Conservation (phyloP, 495 filamentous ascomycete species). For the Hypoxylon perforatum region DNA sequence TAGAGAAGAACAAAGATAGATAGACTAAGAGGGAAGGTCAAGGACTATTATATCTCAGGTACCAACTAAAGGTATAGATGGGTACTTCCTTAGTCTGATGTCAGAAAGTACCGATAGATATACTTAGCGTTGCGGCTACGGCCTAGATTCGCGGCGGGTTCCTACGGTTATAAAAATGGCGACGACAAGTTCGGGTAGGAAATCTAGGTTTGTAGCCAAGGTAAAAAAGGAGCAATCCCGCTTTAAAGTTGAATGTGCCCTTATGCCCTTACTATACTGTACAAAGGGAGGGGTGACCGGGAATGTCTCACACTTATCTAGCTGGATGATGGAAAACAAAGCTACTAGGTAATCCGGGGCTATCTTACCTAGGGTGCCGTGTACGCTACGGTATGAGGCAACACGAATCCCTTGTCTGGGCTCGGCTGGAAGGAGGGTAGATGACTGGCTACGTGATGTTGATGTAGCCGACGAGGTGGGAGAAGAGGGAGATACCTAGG, state of each 20-base stretch:
- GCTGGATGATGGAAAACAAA: conserved; percentile 4
- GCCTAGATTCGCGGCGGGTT: conserved; percentile 20
- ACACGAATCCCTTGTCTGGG: conserved; percentile 16
- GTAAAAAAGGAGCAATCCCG: conserved; percentile 13
- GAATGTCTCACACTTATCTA: conserved; percentile 31
- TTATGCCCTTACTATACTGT: conserved; percentile 11
- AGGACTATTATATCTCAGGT: conserved; percentile 24
- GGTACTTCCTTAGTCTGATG: conserved; percentile 18
- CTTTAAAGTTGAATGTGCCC: conserved; percentile 22
- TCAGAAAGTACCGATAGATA: conserved; percentile 7
- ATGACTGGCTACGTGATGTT: conserved; percentile 44
- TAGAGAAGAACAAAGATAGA: background rate
- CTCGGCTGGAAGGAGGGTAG: conserved; percentile 47
- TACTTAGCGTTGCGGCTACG: conserved; percentile 11
- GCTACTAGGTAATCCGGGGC: conserved; percentile 15
- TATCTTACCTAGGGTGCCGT: conserved; percentile 16
- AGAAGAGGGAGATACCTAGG: conserved; percentile 33
- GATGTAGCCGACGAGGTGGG: conserved; percentile 39
- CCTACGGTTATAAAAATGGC: conserved; percentile 36
- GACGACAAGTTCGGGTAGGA: conserved; percentile 37
- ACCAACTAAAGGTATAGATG: background rate
- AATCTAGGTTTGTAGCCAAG: conserved; percentile 14
- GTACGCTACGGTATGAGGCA: conserved; percentile 37
- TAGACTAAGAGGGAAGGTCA: conserved; percentile 2
- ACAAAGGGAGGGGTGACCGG: conserved; percentile 17